Conservation (phyloP, 2,329 filamentous ascomycete species). For the Aspergillus sp. region DNA sequence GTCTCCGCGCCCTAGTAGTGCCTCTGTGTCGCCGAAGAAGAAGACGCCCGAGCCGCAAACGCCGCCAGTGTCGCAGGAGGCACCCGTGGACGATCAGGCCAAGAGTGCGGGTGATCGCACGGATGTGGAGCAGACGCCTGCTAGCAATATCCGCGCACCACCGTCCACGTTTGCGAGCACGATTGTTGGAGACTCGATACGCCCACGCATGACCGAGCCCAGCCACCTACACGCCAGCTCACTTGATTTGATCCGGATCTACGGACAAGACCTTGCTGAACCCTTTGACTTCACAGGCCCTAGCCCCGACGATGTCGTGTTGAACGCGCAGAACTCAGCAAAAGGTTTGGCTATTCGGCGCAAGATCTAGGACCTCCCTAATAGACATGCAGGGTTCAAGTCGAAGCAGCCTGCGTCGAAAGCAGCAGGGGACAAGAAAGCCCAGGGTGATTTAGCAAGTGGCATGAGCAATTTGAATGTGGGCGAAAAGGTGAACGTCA, state of each 20-base stretch:
- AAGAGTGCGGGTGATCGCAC: conserved; percentile 6
- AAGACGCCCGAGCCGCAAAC: conserved; percentile 18
- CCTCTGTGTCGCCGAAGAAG: conserved; percentile 18
- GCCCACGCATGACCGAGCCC: conserved; percentile 28
- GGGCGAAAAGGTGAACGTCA: conserved; percentile 53
- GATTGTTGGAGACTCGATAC: conserved; percentile 34
- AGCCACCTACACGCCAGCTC: conserved; percentile 32
- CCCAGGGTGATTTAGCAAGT: conserved; percentile 45
- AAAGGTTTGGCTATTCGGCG: conserved; percentile 68
- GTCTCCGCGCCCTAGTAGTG: conserved; percentile 12
- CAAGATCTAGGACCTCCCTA: conserved; percentile 37
- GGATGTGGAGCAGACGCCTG: conserved; percentile 14
- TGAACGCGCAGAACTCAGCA: conserved; percentile 71
- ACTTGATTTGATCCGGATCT: conserved; percentile 37
- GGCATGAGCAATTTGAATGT: conserved; percentile 50
- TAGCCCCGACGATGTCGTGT: conserved; percentile 87
- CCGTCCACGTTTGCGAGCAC: conserved; percentile 54
- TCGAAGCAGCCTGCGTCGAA: conserved; percentile 43
- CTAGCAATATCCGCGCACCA: conserved; percentile 38
- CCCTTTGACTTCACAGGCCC: conserved; percentile 70
- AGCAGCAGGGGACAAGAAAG: conserved; percentile 40
- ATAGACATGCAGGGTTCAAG: conserved; percentile 45
- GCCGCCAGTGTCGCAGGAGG: conserved; percentile 1
- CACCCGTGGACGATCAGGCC: conserved; percentile 1
- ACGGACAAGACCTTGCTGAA: conserved; percentile 42